Evolutionary conservation across 2,329 filamentous ascomycete genomes (phyloP).

Genomic region (Neonectria neomacrospora): DNA sequence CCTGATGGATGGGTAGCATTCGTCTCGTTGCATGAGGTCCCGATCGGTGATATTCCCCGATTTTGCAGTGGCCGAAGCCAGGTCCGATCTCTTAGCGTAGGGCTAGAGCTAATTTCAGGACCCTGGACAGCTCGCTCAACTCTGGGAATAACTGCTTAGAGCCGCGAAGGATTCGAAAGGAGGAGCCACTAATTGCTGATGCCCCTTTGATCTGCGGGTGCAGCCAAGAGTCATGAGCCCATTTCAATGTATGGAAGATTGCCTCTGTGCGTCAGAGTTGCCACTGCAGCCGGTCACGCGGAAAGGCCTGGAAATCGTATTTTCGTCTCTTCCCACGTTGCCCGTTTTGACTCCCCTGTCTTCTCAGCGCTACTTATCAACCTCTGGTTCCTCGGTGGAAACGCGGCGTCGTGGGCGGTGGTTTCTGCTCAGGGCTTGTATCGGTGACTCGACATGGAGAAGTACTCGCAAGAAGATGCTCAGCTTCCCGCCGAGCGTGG

Average conservation of each 20-base stretch:
- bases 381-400: neutral
- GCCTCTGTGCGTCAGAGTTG: neutral
- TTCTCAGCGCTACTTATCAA: neutral
- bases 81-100: neutral
- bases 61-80: neutral
- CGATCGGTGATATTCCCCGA: neutral
- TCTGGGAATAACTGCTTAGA: neutral
- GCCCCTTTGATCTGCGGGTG: neutral
- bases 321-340: neutral
- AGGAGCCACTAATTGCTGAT: neutral
- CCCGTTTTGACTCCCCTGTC: neutral
- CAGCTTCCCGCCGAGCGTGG: constrained; percentile 5
- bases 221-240: neutral
- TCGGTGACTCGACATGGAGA: neutral
- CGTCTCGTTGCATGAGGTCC: neutral
- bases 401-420: neutral
- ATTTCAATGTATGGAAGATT: neutral
- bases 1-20: neutral
- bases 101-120: neutral
- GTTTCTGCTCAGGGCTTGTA: neutral
- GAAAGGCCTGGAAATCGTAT: neutral
- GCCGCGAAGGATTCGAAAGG: neutral
- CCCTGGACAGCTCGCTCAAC: neutral
- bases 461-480: neutral
- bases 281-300: neutral